A percentile compares a stretch with the other conserved stretches of the same genome.
These are phyloP conservation scores for Malus hybrid DNA, from an alignment of 331 rosid species.

Conservation along the genomic window DNA sequence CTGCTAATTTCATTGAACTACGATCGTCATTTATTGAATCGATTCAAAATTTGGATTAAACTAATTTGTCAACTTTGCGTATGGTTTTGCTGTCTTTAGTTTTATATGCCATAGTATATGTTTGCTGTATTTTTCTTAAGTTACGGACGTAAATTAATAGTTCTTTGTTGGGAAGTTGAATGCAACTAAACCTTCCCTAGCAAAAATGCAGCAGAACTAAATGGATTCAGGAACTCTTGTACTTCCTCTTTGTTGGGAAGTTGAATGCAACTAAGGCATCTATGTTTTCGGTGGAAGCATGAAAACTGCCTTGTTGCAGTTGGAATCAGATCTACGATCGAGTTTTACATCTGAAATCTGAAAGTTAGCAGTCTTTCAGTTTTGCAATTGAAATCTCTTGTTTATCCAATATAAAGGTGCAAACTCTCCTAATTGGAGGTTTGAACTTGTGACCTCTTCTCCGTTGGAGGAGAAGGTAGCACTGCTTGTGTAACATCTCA, in stretches of 20 bases:
- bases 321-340: background rate
- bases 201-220: background rate
- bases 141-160: background rate
- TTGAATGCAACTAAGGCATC: background rate
- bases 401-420: background rate
- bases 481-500: background rate
- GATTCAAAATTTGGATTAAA: background rate
- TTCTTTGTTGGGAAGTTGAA: background rate
- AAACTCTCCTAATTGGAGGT: no score
- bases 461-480: background rate
- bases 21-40: slow-evolving; percentile 18
- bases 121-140: background rate
- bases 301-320: background rate
- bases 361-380: background rate
- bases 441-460: background rate
- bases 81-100: background rate
- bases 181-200: background rate
- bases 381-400: background rate
- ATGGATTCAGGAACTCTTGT: background rate
- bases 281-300: background rate
- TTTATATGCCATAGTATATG: background rate
- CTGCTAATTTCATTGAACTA: slow-evolving; percentile 19
- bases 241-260: background rate
- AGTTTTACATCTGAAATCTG: background rate
- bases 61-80: background rate